Conservation (phyloP, 2,329 filamentous ascomycete genomes). For the Sporothrix euskadiensis region DNA sequence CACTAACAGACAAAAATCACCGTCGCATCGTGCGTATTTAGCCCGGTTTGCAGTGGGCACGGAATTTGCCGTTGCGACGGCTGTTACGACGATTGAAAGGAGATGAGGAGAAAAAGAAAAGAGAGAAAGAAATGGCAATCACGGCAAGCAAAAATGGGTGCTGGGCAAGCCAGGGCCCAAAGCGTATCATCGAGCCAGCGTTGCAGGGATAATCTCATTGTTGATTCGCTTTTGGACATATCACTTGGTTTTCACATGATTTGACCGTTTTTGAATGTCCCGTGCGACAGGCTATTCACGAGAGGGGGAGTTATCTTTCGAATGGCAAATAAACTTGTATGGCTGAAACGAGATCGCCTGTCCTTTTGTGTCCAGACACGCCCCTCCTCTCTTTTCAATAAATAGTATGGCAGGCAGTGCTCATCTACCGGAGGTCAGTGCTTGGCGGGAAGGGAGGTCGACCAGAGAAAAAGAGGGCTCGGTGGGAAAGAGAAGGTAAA, state of each 20-base stretch:
- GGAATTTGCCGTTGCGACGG: slow-evolving; percentile 13
- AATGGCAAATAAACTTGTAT: not conserved
- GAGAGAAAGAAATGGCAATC: not conserved
- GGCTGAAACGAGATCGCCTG: slow-evolving; percentile 17
- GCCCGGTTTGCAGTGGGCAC: not conserved
- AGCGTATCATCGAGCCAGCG: not conserved
- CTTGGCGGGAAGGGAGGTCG: slow-evolving; percentile 6
- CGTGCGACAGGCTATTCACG: not conserved
- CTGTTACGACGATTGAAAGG: not conserved
- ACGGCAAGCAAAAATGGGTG: not conserved
- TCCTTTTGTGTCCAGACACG: not conserved
- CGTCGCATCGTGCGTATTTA: not conserved
- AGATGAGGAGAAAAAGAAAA: not conserved
- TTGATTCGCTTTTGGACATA: not conserved
- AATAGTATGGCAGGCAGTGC: not conserved
- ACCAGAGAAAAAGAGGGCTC: not conserved
- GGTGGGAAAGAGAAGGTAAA: not conserved
- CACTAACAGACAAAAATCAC: not conserved
- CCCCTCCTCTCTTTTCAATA: not conserved
- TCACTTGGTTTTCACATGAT: not conserved
- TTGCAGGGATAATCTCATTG: not conserved
- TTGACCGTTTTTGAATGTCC: not conserved
- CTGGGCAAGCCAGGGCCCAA: not conserved
- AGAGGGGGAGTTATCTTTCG: not conserved
- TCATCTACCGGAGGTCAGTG: slow-evolving; percentile 16